phyloP scores from a whole-genome alignment of 2,329 filamentous ascomycete genomes.

The Coleophoma cylindrospora region DNA sequence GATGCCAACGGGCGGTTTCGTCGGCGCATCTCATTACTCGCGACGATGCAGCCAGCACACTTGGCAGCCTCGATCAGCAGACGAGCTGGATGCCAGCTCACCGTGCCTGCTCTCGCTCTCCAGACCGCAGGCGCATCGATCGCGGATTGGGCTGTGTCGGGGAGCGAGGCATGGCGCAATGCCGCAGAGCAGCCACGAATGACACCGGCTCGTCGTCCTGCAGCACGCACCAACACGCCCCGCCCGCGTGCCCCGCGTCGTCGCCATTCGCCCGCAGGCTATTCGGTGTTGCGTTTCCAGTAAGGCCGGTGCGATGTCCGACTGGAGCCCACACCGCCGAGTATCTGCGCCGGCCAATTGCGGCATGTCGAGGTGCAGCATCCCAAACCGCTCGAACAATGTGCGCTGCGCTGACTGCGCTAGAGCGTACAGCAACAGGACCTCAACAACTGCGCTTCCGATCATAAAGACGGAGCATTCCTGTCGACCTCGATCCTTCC shows the following conservation, averaged over 20 bases:
- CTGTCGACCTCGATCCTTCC: no score
- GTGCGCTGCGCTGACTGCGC: not conserved
- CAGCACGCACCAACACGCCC: not conserved
- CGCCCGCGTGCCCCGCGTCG: not conserved
- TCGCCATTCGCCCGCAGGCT: not conserved
- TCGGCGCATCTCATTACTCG: no score
- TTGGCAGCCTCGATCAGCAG: no score
- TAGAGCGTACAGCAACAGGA: not conserved
- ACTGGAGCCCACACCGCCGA: not conserved
- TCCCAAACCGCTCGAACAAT: not conserved
- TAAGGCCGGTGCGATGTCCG: not conserved
- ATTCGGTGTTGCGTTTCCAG: slow-evolving; percentile 1
- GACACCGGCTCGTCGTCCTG: not conserved
- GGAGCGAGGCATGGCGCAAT: not conserved
- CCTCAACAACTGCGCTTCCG: not conserved
- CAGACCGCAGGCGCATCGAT: no score
- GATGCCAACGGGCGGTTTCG: no score
- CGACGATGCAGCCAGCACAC: no score
- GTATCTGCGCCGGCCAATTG: not conserved
- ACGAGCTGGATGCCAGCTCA: no score
- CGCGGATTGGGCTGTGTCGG: not conserved
- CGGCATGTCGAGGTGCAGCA: not conserved
- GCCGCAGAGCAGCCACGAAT: not conserved
- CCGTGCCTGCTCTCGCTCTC: no score
- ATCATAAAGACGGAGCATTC: not conserved